Evolutionary conservation across 768 basidiomycete species (phyloP), one percentile per base, ranked within the genome.

Genomic region (Calocybe indica): DNA sequence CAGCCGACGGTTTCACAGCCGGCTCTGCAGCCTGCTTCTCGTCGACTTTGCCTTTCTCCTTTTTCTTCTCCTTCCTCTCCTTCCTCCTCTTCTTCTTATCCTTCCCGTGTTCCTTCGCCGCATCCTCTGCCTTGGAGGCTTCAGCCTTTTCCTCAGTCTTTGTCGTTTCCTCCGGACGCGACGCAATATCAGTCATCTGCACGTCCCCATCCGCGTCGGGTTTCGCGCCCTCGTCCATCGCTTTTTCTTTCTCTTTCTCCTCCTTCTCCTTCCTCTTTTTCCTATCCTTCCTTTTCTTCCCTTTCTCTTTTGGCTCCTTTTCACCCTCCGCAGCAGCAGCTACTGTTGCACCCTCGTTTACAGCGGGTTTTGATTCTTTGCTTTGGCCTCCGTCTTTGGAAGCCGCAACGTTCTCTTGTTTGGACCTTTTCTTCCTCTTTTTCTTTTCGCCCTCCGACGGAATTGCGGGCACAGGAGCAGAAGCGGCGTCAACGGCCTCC

Each of bases 51-150:
- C 52, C 50, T 40, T 59, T 59, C 49, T 55, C 54, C 34, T 55
- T 51, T 48, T 49, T 50, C 35, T 51, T 40, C 40, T 56, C 47
- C 46, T 55, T 49, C n/a, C 49, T 38, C 43, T 66, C 61, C 37
- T 63, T 55, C 45, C 63, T 57, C 46, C 60, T 55, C 48, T 62
- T 62, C 55, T 67, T 62, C 52, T 62, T 66, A 55, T 63, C 62
- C 53, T 65, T 60, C 54, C 62, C 62, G 48, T 63, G 59, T n/a
- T 55, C 54, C 30, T 50, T 46, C 36, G 56, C 51, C 35, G 55
- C 58, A 31, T 50, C 47, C 12, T 49, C 50, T 14, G 55, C 37
- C 28, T 51, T 7, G 46, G 37, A 47, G 31, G 54, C 59, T 22
- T 22, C 22, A 22, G 22, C 22, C 22, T 22, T 22, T 4, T 22